A percentile compares a stretch with the other conserved stretches of the same genome.
Evolutionary conservation across 208 protist genomes (phyloP).

Genomic region (Leishmania major): DNA sequence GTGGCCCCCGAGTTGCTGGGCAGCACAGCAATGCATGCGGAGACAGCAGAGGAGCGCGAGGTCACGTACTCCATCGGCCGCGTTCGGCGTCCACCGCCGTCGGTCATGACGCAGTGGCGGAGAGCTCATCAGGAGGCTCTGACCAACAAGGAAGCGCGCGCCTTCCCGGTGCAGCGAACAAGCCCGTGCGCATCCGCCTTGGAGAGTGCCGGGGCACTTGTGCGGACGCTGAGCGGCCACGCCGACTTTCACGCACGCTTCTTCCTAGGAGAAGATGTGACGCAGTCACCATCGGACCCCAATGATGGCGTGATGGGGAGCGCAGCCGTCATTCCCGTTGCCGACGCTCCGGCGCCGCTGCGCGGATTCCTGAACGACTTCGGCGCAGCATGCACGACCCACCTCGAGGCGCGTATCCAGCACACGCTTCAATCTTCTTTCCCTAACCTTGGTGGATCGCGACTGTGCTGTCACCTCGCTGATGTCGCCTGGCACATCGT

Average conservation of each 20-base stretch:
- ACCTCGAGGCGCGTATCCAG: constrained; percentile 12
- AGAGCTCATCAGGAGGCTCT: constrained; percentile 6
- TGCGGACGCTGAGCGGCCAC: constrained; percentile 14
- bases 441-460: background rate
- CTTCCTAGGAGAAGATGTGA: background rate
- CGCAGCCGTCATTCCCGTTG: background rate
- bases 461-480: constrained; percentile 20
- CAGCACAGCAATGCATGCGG: constrained; percentile 8
- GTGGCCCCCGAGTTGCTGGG: background rate
- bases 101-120: constrained; percentile 28
- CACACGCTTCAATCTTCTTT: background rate
- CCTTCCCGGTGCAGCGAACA: background rate
- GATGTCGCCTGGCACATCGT: constrained; percentile 27
- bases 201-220: background rate
- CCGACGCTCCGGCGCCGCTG: background rate
- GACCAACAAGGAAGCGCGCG: background rate
- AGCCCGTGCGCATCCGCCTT: background rate
- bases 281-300: background rate
- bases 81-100: constrained; percentile 8
- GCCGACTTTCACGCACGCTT: constrained; percentile 15
- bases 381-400: constrained; percentile 15
- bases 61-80: constrained; percentile 32
- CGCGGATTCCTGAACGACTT: constrained; percentile 4
- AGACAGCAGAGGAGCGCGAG: constrained; percentile 27
- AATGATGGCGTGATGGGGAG: background rate